These are phyloP conservation scores for Lecanoromycetidae sp. DNA, from an alignment of 2,329 filamentous ascomycete species.

Conservation along the genomic window DNA sequence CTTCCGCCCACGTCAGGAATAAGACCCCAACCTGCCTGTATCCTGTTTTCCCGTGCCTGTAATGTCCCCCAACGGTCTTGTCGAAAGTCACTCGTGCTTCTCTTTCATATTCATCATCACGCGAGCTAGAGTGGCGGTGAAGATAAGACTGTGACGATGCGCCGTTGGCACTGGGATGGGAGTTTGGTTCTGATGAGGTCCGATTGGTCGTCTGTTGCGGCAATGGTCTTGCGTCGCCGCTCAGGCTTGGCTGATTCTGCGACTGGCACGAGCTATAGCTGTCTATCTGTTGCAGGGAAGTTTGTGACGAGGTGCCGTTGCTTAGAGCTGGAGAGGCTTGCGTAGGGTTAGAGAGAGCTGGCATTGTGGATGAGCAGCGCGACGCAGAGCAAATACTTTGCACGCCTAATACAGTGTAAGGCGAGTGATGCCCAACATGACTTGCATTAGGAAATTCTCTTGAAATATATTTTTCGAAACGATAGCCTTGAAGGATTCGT, in stretches of 20 bases:
- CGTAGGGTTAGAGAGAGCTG: background rate
- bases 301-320: background rate
- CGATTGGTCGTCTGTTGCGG: too few relatives aligned
- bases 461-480: too few relatives aligned
- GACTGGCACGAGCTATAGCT: too few relatives aligned
- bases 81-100: constrained; percentile 15
- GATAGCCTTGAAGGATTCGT: too few relatives aligned
- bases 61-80: constrained; percentile 18
- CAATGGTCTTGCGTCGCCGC: too few relatives aligned
- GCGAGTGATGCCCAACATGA: background rate
- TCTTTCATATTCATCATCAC: constrained; percentile 1
- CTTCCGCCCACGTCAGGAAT: constrained; percentile 18
- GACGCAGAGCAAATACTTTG: background rate
- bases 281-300: background rate
- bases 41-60: constrained; percentile 15
- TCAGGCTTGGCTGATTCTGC: too few relatives aligned
- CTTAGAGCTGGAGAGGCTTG: background rate
- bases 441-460: too few relatives aligned
- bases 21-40: constrained; percentile 17
- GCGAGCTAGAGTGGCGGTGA: too few relatives aligned
- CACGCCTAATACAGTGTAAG: background rate
- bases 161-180: too few relatives aligned
- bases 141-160: too few relatives aligned
- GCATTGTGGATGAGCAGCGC: background rate
- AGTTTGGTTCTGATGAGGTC: too few relatives aligned